Conservation (phyloP, 1,139 yeast genomes). For the Yamadazyma taylorii region DNA sequence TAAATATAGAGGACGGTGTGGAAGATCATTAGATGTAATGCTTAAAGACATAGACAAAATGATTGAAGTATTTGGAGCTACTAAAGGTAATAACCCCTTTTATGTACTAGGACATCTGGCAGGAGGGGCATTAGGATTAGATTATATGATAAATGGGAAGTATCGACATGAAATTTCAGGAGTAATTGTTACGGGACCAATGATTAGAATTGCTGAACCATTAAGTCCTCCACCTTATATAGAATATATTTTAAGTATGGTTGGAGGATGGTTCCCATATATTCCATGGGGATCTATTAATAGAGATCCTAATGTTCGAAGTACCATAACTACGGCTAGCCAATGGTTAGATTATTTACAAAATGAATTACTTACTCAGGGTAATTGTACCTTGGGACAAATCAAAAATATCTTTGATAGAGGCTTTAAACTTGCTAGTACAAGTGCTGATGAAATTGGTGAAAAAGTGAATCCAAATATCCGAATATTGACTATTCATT, state of each 20-base stretch:
- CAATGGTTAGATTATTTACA: conserved; percentile 21
- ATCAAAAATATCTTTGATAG: conserved; percentile 20
- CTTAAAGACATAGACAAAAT: conserved; percentile 21
- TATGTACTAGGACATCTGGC: conserved; percentile 23
- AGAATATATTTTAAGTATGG: conserved; percentile 12
- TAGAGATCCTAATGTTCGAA: conserved; percentile 10
- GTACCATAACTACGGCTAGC: conserved; percentile 20
- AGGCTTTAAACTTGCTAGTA: conserved; percentile 16
- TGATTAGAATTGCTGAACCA: conserved; percentile 16
- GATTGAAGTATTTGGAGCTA: conserved; percentile 15
- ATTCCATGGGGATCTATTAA: conserved; percentile 15
- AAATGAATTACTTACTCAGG: conserved; percentile 19
- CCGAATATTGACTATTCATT: conserved; percentile 18
- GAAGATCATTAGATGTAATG: conserved; percentile 13
- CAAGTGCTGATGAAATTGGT: conserved; percentile 7
- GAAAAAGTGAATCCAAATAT: conserved; percentile 10
- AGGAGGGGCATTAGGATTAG: conserved; percentile 23
- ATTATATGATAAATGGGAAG: conserved; percentile 20
- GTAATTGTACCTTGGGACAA: conserved; percentile 20
- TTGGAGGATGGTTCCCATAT: conserved; percentile 17
- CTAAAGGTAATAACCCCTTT: conserved; percentile 7
- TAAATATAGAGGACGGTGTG: conserved; percentile 19
- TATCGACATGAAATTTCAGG: conserved; percentile 14
- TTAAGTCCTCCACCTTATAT: conserved; percentile 14
- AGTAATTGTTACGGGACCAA: conserved; percentile 21